Conservation (phyloP, 257 asterid species). For the Plantago ovata region DNA sequence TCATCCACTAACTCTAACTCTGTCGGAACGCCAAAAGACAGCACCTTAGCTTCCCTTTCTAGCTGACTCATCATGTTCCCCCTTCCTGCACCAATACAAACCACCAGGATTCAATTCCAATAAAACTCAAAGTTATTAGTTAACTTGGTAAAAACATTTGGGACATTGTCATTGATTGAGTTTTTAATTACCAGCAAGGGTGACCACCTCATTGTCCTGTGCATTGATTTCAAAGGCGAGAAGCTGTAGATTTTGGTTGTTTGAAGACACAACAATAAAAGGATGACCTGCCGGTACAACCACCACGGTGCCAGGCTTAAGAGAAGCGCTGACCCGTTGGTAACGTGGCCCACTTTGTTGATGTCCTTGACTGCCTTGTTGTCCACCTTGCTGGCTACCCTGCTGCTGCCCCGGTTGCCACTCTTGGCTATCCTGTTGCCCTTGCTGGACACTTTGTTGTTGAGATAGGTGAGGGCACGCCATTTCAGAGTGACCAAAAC, state of each 20-base stretch:
- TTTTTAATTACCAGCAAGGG: slow-evolving; percentile 42
- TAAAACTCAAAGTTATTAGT: neutral
- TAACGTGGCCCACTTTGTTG: slow-evolving; percentile 20
- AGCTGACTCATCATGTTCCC: slow-evolving; percentile 35
- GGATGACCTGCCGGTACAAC: slow-evolving; percentile 47
- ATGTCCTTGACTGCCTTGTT: slow-evolving; percentile 7
- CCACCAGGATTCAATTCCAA: neutral
- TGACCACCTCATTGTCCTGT: slow-evolving; percentile 21
- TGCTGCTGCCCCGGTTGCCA: no score
- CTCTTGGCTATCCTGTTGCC: slow-evolving; percentile 7
- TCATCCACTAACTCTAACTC: slow-evolving; percentile 30
- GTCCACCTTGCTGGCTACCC: no score
- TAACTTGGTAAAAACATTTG: neutral
- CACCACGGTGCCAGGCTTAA: slow-evolving; percentile 36
- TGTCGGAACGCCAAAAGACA: slow-evolving; percentile 23
- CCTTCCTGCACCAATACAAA: slow-evolving; percentile 20
- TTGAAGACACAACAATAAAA: slow-evolving; percentile 31
- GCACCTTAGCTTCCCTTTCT: slow-evolving; percentile 31
- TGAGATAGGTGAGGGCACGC: slow-evolving; percentile 41
- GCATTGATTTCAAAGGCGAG: slow-evolving; percentile 41
- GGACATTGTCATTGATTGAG: neutral
- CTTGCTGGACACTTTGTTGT: neutral
- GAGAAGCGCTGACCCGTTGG: slow-evolving; percentile 21
- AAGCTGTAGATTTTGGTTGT: slow-evolving; percentile 26
- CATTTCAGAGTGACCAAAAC: slow-evolving; percentile 39